Evolutionary conservation across 257 asterid species (phyloP).

Genomic region (Capsicum baccatum): DNA sequence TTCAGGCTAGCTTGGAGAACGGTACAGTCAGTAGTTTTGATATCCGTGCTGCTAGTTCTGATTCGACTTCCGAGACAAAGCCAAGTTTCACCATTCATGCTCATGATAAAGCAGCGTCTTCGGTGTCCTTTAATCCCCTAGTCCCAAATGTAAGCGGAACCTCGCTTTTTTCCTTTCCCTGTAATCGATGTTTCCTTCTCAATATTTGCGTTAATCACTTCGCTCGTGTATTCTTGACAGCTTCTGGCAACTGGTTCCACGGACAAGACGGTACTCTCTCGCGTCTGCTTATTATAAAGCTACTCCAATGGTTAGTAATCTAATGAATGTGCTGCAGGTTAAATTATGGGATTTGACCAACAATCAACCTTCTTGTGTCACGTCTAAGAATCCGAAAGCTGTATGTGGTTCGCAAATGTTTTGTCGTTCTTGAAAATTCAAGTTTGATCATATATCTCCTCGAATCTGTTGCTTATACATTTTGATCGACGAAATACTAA

Average conservation of each 20-base stretch:
- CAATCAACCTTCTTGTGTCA: conserved; percentile 65
- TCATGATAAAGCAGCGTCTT: conserved; percentile 84
- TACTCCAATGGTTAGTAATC: conserved; percentile 15
- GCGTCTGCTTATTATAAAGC: conserved; percentile 18
- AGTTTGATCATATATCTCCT: neutral
- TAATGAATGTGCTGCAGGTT: conserved; percentile 54
- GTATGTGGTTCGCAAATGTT: conserved; percentile 38
- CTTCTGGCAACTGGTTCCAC: conserved; percentile 92
- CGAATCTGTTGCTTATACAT: neutral
- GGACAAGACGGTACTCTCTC: conserved; percentile 70
- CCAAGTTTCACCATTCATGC: conserved; percentile 88
- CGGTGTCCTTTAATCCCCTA: conserved; percentile 61
- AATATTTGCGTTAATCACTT: neutral
- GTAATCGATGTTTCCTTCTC: neutral
- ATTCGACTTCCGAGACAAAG: conserved; percentile 51
- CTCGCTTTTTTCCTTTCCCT: neutral
- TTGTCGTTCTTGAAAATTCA: neutral
- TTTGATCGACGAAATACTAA: neutral
- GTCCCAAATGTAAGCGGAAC: conserved; percentile 64
- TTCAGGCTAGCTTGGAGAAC: conserved; percentile 87
- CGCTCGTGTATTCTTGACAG: conserved; percentile 45
- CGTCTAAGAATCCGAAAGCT: conserved; percentile 56
- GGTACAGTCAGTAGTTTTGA: conserved; percentile 78
- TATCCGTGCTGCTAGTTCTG: conserved; percentile 63
- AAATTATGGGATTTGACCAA: conserved; percentile 90